Base-by-base conservation (phyloP, 2,329 filamentous ascomycete genomes). In the Epichloe aotearoae region DNA sequence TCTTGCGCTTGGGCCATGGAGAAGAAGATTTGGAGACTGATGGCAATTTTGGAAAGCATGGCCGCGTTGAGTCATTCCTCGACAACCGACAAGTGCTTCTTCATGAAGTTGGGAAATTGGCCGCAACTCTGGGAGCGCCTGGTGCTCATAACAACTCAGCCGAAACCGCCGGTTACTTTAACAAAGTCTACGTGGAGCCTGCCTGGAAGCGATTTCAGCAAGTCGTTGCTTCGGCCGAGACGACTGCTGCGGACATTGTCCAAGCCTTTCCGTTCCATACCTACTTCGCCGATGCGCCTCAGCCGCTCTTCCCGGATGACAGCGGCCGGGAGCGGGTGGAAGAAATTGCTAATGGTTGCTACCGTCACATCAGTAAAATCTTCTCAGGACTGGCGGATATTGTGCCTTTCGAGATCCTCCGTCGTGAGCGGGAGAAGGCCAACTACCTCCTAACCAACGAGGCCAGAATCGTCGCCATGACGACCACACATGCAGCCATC, bases 391-490 rank as follows among this genome's bases (percentile, higher is more conserved):
- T 98, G 46, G 88, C 90, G 57, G 90, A 97, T 62, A 91, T 95
- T 44, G 79, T 90, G 58, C 94, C 93, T 0, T 98, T 98, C 62
- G 93, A 98, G 69, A 90, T 98, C 47, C 71, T 98, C 51, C 82
- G 89, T 48, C 84, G 85, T 50, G 86, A 90, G 56, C 83, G 86
- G 37, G 93, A 98, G 64, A 96, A 94, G 70, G 86, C 90, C 48
- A 97, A 97, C 66, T 98, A 98, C 62, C 80, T 98, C 5, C 78
- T 98, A 36, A 85, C 89, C 5, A 96, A 89, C 61, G 91, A 97
- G 68, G 94, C 94, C n/a, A 84, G 93, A 37, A 93, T 98, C 55
- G 84, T 98, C 56, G 94, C 93, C 52, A 98, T 98, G 94, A 98
- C 93, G 17, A 94, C 90, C 4, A 98, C 94, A 0, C 93, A 98